Percentiles rank a stretch among this genome's conserved stretches.
Conservation (phyloP, 768 basidiomycete species). For the Suillus brevipes region DNA sequence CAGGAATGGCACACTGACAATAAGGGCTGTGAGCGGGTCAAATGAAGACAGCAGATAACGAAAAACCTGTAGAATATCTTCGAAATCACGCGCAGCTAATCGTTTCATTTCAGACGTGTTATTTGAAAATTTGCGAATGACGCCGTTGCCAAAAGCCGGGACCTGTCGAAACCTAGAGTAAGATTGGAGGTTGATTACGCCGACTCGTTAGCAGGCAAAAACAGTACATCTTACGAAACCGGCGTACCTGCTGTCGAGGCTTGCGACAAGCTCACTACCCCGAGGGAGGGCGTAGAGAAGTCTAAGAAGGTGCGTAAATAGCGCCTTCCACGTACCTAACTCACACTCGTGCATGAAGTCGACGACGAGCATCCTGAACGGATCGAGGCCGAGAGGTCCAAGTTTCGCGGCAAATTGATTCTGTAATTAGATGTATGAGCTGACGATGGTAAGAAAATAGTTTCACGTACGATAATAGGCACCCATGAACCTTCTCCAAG, state of each 20-base stretch:
- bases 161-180: constrained; percentile 28
- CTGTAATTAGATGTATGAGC: constrained; percentile 14
- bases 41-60: neutral
- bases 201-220: neutral
- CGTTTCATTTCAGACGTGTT: constrained; percentile 36
- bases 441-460: neutral
- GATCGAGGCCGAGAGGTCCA: constrained; percentile 18
- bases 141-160: constrained; percentile 30
- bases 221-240: neutral
- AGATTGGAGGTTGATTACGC: neutral
- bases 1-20: constrained; percentile 35
- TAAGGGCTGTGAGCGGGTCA: neutral
- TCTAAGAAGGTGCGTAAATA: constrained; percentile 36
- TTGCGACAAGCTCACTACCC: neutral
- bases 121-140: constrained; percentile 29
- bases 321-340: constrained; percentile 38
- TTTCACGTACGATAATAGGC: too few species aligned
- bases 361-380: constrained; percentile 29
- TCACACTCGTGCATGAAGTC: constrained; percentile 43
- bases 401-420: constrained; percentile 37
- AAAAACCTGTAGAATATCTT: constrained; percentile 34
- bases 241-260: neutral
- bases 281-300: constrained; percentile 19
- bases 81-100: constrained; percentile 37
- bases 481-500: too few species aligned